Base-by-base conservation (phyloP, 768 basidiomycete species). In the Tylopilus subfusipes region DNA sequence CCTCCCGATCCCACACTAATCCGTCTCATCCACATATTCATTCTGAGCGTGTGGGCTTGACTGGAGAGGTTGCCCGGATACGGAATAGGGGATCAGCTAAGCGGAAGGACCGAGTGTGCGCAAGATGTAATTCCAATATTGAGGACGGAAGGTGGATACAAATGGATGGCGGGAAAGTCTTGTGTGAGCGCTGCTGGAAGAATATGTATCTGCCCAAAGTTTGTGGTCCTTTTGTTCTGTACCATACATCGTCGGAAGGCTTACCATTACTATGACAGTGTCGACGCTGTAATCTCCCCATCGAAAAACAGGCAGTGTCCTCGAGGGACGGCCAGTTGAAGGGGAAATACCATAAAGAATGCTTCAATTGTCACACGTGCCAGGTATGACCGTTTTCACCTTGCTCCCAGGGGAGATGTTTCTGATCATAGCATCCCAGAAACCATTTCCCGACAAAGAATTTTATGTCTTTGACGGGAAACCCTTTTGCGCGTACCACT, bases 141-240 rank as follows among this genome's bases (percentile, higher is more conserved):
- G 85, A 87, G 34, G 88, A 93, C 67, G 86, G 88, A 59, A 75
- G 88, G 61, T 95, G 86, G 92, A 87, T 91, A 56, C 79, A 77
- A 65, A 85, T 84, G 72, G 92, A 86, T 67, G 80, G 76, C n/a
- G 86, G 82, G 53, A 82, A 73, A 36, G 84, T 93, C 34, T 72
- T 97, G 62, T 97, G 95, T 69, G 95, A 94, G 66, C 73, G 72
- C 63, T 95, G 94, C 69, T 97, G 94, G 94, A 97, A 96, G 78
- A 85, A 89, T 64, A 88, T 95, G 86, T 97, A 96, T 75, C 72
- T 97, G 57, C 94, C 94, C 56, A 93, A 93, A 77, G 91, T 89
- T 58, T 39, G 82, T 46, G 43, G 42, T 49, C 18, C 88, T 58
- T 42, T 81, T 44, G 43, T 44, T 48, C 16, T 42, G 24, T 21